Percentiles rank a stretch among this genome's conserved stretches.
phyloP scores from a whole-genome alignment of 2,329 filamentous ascomycete species.

The Fusarium anthophilum region DNA sequence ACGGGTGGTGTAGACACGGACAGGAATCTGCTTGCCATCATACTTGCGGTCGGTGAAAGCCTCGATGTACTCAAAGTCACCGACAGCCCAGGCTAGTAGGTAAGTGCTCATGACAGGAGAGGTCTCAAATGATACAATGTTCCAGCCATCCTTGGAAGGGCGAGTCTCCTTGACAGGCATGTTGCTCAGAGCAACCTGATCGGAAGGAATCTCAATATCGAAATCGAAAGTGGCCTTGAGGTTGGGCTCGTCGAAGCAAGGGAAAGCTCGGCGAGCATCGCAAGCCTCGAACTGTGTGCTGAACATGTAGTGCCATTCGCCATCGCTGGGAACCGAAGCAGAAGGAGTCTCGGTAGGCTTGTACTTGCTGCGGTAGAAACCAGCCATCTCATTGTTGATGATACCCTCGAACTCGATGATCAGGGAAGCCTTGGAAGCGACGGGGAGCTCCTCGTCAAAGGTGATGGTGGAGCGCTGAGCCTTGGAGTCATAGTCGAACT shows the following conservation, averaged over 20 bases:
- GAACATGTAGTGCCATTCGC: constrained; percentile 77
- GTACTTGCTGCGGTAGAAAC: constrained; percentile 95
- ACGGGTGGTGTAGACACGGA: constrained; percentile 93
- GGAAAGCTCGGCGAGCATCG: constrained; percentile 93
- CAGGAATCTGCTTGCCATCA: constrained; percentile 88
- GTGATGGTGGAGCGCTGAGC: constrained; percentile 83
- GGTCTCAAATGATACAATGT: constrained; percentile 80
- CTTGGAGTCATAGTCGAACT: constrained; percentile 82
- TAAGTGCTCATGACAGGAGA: constrained; percentile 94
- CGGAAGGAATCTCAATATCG: constrained; percentile 87
- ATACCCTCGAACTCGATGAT: constrained; percentile 80
- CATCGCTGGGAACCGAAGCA: constrained; percentile 79
- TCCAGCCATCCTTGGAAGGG: constrained; percentile 69
- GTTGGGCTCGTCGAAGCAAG: constrained; percentile 98
- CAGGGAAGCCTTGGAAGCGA: constrained; percentile 72
- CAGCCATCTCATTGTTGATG: constrained; percentile 91
- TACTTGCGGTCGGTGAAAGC: constrained; percentile 89
- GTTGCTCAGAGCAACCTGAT: constrained; percentile 90
- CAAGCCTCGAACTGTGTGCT: constrained; percentile 98
- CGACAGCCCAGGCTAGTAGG: constrained; percentile 91
- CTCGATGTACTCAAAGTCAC: constrained; percentile 97
- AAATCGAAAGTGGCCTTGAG: constrained; percentile 97
- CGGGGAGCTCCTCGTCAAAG: constrained; percentile 77
- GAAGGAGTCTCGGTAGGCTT: constrained; percentile 79
- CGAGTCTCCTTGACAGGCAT: constrained; percentile 86